These are phyloP conservation scores for Globisporangium cylindrosporum DNA, from an alignment of 352 stramenopile genomes.

Conservation along the genomic window DNA sequence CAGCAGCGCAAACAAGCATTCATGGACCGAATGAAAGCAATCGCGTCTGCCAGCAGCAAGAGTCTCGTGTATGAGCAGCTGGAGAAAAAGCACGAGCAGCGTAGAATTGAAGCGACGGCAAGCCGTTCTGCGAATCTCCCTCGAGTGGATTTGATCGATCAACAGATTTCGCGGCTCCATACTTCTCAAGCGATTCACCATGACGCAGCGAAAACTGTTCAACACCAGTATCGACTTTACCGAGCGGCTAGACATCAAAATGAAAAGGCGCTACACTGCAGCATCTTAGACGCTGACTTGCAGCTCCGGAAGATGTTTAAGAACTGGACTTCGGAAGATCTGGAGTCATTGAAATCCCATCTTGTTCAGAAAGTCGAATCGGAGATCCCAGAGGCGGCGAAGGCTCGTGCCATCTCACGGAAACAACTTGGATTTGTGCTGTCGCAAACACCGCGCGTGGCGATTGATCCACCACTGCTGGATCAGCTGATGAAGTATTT, in stretches of 20 bases:
- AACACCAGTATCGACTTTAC: slow-evolving; percentile 39
- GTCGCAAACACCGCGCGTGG: slow-evolving; percentile 39
- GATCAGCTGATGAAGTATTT: slow-evolving; percentile 48
- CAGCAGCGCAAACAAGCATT: slow-evolving; percentile 70
- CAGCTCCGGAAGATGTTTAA: slow-evolving; percentile 37
- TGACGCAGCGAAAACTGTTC: slow-evolving; percentile 39
- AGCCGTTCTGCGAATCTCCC: slow-evolving; percentile 2
- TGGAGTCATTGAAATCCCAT: slow-evolving; percentile 31
- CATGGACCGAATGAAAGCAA: slow-evolving; percentile 69
- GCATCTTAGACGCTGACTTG: slow-evolving; percentile 32
- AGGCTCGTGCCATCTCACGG: slow-evolving; percentile 25
- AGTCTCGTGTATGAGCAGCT: slow-evolving; percentile 76
- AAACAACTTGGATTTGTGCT: slow-evolving; percentile 61
- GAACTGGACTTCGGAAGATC: slow-evolving; percentile 38
- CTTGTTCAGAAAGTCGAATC: slow-evolving; percentile 39
- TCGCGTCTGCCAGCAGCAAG: slow-evolving; percentile 57
- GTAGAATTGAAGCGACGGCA: slow-evolving; percentile 14
- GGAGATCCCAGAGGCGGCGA: slow-evolving; percentile 31
- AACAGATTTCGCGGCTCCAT: slow-evolving; percentile 33
- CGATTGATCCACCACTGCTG: slow-evolving; percentile 37
- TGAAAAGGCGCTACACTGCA: slow-evolving; percentile 4
- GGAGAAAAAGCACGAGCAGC: slow-evolving; percentile 42
- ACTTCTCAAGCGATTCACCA: slow-evolving; percentile 34
- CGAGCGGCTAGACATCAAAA: slow-evolving; percentile 19
- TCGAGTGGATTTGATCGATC: slow-evolving; percentile 21